phyloP scores from a whole-genome alignment of 805 yeast species.

The Cyberlindnera mississippiensis region DNA sequence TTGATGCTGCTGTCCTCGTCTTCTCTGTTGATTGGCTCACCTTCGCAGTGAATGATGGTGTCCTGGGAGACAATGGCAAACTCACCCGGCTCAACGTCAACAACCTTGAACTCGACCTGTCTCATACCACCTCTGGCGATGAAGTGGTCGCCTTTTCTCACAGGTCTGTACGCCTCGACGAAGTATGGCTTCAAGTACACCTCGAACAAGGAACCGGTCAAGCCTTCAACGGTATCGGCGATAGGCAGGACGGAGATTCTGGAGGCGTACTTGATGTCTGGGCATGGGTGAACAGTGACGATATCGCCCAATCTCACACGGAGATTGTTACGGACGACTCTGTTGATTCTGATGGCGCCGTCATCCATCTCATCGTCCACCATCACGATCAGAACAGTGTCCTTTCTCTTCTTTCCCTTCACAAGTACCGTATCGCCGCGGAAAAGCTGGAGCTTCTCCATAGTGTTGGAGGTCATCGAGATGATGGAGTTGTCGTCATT shows the following conservation, averaged over 20 bases:
- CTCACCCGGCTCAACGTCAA: slow-evolving; percentile 96
- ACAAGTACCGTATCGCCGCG: slow-evolving; percentile 97
- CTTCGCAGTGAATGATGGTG: slow-evolving; percentile 96
- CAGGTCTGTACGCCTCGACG: slow-evolving; percentile 98
- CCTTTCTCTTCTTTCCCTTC: slow-evolving; percentile 97
- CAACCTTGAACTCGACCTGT: slow-evolving; percentile 97
- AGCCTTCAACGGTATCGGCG: slow-evolving; percentile 97
- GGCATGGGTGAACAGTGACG: slow-evolving; percentile 88
- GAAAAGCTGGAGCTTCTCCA: slow-evolving; percentile 92
- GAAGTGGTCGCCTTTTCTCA: slow-evolving; percentile 94
- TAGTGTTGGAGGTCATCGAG: slow-evolving; percentile 90
- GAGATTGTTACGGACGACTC: slow-evolving; percentile 93
- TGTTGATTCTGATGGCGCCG: slow-evolving; percentile 89
- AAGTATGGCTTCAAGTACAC: slow-evolving; percentile 96
- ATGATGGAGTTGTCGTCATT: slow-evolving; percentile 97
- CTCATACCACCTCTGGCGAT: slow-evolving; percentile 99
- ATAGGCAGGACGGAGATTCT: slow-evolving; percentile 94
- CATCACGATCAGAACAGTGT: slow-evolving; percentile 91
- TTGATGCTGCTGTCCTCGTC: slow-evolving; percentile 95
- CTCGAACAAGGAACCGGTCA: slow-evolving; percentile 94
- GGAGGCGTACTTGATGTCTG: slow-evolving; percentile 95
- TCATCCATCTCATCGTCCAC: slow-evolving; percentile 97
- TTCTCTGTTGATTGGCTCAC: slow-evolving; percentile 97
- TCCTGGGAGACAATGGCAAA: slow-evolving; percentile 98
- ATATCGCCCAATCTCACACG: slow-evolving; percentile 93